phyloP scores from a whole-genome alignment of 2,329 filamentous ascomycete genomes.

The Fusarium nurragi region DNA sequence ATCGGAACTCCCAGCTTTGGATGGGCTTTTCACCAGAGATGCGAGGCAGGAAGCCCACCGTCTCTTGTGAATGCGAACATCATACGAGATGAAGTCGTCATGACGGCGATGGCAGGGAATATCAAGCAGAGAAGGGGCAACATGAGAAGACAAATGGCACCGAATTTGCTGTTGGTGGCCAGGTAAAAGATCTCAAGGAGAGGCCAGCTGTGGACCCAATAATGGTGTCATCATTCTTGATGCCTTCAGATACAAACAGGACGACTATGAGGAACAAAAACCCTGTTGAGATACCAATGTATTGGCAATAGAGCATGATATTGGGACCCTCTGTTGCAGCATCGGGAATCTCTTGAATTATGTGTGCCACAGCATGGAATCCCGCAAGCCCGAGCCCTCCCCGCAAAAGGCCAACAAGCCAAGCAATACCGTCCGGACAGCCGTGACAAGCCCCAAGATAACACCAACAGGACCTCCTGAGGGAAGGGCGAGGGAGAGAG shows the following conservation, averaged over 20 bases:
- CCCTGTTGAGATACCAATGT: constrained; percentile 70
- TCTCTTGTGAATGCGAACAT: constrained; percentile 73
- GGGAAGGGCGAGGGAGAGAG: constrained; percentile 62
- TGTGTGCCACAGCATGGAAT: constrained; percentile 50
- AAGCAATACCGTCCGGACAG: constrained; percentile 49
- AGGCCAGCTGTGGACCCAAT: constrained; percentile 64
- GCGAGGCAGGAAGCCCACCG: constrained; percentile 71
- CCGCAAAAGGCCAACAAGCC: constrained; percentile 48
- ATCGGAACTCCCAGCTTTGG: constrained; percentile 69
- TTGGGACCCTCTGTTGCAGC: constrained; percentile 46
- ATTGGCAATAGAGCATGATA: constrained; percentile 64
- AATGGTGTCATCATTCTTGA: constrained; percentile 55
- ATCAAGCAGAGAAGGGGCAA: constrained; percentile 71
- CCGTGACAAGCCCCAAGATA: constrained; percentile 67
- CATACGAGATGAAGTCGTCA: constrained; percentile 74
- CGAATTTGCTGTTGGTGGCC: constrained; percentile 68
- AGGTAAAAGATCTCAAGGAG: constrained; percentile 70
- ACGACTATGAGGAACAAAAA: constrained; percentile 70
- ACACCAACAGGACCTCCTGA: constrained; percentile 70
- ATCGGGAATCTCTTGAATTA: constrained; percentile 50
- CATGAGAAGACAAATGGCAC: constrained; percentile 72
- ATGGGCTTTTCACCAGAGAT: constrained; percentile 69
- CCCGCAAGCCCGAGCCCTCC: constrained; percentile 48
- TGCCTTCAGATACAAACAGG: constrained; percentile 70
- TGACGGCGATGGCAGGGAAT: constrained; percentile 70